These are phyloP conservation scores for Nymphaea thermarum DNA, from an alignment of 164 flowering plant species.

Conservation along the genomic window DNA sequence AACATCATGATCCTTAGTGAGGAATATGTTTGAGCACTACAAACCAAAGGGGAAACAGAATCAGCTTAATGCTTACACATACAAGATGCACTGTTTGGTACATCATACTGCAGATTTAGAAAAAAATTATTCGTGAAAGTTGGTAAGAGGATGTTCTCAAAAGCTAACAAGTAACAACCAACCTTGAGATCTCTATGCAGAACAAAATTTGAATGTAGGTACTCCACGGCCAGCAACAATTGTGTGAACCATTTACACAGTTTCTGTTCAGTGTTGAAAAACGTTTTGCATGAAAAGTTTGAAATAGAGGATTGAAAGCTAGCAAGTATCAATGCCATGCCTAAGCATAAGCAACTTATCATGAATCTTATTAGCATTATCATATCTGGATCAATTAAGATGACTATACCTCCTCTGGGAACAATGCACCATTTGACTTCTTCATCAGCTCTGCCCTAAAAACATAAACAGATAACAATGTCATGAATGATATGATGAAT, in stretches of 20 bases:
- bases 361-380: too few species aligned
- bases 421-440: slow-evolving; percentile 63
- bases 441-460: slow-evolving; percentile 96
- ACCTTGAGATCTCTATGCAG: slow-evolving; percentile 94
- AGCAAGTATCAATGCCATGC: background rate
- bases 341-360: background rate
- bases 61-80: slow-evolving; percentile 1
- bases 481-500: background rate
- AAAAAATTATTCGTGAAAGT: too few species aligned
- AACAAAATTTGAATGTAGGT: slow-evolving; percentile 85
- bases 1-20: slow-evolving; percentile 88
- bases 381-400: background rate
- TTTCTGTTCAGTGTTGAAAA: background rate
- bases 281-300: background rate
- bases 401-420: slow-evolving; percentile 81
- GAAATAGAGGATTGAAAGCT: background rate
- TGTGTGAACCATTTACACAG: slow-evolving; percentile 96
- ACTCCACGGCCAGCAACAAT: slow-evolving; percentile 83
- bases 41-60: slow-evolving; percentile 4
- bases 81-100: too few species aligned
- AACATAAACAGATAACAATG: background rate
- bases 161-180: background rate
- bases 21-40: slow-evolving; percentile 98
- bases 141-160: too few species aligned
- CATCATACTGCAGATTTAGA: too few species aligned